Conservation (phyloP, 192 early-diverging fungal species). For the Coemansia sp. region DNA sequence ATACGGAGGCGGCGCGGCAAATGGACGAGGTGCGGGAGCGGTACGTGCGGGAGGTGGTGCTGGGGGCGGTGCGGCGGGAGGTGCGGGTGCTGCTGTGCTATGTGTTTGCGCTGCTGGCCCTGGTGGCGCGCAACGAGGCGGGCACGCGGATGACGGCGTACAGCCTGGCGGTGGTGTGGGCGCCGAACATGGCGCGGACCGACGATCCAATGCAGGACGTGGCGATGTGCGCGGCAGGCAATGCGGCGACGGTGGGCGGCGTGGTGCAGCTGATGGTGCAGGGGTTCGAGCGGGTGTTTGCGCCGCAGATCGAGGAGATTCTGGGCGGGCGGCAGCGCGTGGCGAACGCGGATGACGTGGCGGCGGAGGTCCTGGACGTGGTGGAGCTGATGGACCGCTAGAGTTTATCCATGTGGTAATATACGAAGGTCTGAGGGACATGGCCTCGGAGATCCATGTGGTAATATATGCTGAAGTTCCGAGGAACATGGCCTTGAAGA, state of each 20-base stretch:
- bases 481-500: no score
- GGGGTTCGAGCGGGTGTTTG: conserved; percentile 30
- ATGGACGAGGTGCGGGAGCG: conserved; percentile 24
- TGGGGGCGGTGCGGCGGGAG: conserved; percentile 30
- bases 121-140: conserved; percentile 60
- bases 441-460: neutral
- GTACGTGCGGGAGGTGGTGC: conserved; percentile 27
- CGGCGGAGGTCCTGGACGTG: conserved; percentile 4
- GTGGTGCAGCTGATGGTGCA: conserved; percentile 36
- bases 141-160: conserved; percentile 75
- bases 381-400: conserved; percentile 23
- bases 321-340: conserved; percentile 3
- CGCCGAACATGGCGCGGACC: conserved; percentile 74
- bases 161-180: conserved; percentile 81
- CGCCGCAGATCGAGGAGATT: conserved; percentile 7
- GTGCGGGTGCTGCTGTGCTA: conserved; percentile 26
- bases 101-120: conserved; percentile 53
- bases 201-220: conserved; percentile 40
- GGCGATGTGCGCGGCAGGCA: conserved; percentile 33
- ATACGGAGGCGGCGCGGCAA: conserved; percentile 16
- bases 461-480: neutral
- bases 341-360: conserved; percentile 2
- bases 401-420: neutral
- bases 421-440: neutral
- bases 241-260: conserved; percentile 26